Evolutionary conservation across 2,329 filamentous ascomycete species (phyloP), one percentile per base, ranked within the genome.

Genomic region (Lomentospora prolificans): DNA sequence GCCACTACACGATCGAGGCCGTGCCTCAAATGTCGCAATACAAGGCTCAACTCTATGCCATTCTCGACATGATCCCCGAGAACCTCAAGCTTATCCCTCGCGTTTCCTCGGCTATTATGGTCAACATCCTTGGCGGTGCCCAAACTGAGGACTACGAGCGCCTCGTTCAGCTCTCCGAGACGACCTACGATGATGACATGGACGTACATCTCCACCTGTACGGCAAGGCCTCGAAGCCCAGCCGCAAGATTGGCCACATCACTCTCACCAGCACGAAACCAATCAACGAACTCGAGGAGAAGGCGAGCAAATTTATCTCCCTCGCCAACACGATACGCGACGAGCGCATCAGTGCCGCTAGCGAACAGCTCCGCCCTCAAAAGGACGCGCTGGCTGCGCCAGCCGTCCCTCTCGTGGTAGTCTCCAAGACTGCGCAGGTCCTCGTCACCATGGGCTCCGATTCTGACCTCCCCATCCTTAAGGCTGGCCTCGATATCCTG

Each of bases 231-330:
- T 87, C 90, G 25, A 89, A 90, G 63, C 89, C 89, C 3, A 87
- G 89, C 31, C 85, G 94, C 50, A 99, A 97, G 71, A 97, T 97
- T 74, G 92, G 92, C 9, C 94, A 99, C 69, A 82, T 99, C 62
- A 97, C 91, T 1, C 73, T 95, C 36, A 87, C 88, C 1, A 84
- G 84, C 1, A 75, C 80, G 10, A 83, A 81, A 0, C 82, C 91
- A 65, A 73, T 79, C 36, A 78, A 85, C 63, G 83, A 86, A n/a
- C 70, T 83, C 14, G 75, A 78, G 58, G 60, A 67, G 66, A 74
- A 78, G 14, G 78, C 85, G 12, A 81, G 86, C 36, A 81, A 86
- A 53, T 78, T 96, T 22, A 81, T 95, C 57, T 72, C 84, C 48
- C 72, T 80, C 53, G 80, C 82, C 24, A 80, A 87, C 62, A 64